Percentiles rank a stretch among this genome's conserved stretches.
Conservation (phyloP, 2,329 filamentous ascomycete genomes). For the Chaetomiaceae sp. region DNA sequence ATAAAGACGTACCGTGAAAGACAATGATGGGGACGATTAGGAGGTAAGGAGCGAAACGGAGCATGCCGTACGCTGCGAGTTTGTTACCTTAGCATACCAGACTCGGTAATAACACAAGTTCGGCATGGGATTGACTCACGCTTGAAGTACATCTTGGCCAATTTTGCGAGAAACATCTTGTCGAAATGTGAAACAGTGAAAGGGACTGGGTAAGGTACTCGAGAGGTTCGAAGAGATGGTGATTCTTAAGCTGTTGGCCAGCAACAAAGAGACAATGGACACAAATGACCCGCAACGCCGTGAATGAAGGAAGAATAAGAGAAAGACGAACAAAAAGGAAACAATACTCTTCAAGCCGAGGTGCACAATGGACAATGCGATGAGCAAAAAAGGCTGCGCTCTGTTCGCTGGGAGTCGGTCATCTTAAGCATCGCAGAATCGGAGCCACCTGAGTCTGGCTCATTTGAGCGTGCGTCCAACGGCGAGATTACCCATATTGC, state of each 20-base stretch:
- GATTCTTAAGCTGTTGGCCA: constrained; percentile 16
- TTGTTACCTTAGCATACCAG: constrained; percentile 12
- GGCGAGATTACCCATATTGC: background rate
- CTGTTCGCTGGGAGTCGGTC: background rate
- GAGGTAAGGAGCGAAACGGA: constrained; percentile 15
- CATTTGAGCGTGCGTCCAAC: background rate
- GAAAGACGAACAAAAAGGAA: background rate
- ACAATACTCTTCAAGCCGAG: background rate
- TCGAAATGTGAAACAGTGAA: background rate
- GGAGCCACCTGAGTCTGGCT: background rate
- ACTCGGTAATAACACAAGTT: too few species aligned
- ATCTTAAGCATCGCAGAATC: background rate
- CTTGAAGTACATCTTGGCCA: constrained; percentile 18
- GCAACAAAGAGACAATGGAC: constrained; percentile 16
- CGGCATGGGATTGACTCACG: constrained; percentile 9
- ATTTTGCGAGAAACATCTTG: constrained; percentile 16
- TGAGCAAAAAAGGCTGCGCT: background rate
- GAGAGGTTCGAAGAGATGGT: background rate
- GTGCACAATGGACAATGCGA: background rate
- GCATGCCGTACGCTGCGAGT: constrained; percentile 1
- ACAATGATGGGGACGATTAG: constrained; percentile 25
- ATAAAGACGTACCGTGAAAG: constrained; percentile 15
- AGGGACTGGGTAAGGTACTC: too few species aligned
- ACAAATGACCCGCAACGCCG: constrained; percentile 7
- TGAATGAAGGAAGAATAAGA: background rate